Conservation (phyloP, 768 basidiomycete species). For the Lactarius tabidus region DNA sequence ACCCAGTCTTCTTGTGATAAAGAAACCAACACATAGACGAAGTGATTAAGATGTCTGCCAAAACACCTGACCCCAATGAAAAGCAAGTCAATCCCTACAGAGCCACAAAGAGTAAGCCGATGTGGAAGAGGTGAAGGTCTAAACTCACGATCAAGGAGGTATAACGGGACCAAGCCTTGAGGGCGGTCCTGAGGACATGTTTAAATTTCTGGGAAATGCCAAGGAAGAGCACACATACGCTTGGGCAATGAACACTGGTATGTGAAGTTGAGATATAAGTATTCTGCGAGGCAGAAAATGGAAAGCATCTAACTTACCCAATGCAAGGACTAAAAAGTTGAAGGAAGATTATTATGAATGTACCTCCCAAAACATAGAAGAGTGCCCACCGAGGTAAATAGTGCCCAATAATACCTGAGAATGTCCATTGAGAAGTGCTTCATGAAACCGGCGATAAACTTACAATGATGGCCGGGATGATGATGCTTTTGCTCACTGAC, state of each 20-base stretch:
- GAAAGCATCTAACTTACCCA: conserved; percentile 25
- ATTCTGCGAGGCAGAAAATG: not conserved
- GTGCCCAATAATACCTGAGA: conserved; percentile 34
- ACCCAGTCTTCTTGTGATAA: conserved; percentile 42
- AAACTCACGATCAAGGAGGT: conserved; percentile 34
- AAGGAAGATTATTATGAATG: not conserved
- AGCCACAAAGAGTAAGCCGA: not conserved
- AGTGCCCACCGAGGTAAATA: conserved; percentile 42
- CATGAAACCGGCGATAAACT: not conserved
- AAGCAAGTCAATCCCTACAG: conserved; percentile 47
- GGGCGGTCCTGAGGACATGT: conserved; percentile 25
- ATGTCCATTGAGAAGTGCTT: not conserved
- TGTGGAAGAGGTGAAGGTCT: not conserved
- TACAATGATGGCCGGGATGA: conserved; percentile 1
- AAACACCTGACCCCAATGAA: conserved; percentile 46
- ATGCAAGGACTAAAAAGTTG: conserved; percentile 24
- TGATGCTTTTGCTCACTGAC: conserved; percentile 1
- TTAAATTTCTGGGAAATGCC: conserved; percentile 1
- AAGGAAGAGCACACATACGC: conserved; percentile 33
- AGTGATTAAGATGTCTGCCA: conserved; percentile 49
- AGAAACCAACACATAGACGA: conserved; percentile 46
- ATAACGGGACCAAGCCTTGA: conserved; percentile 36
- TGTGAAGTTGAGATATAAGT: no score
- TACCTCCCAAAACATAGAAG: not conserved
- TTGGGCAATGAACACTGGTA: conserved; percentile 46